Evolutionary conservation across 139 green algal species (phyloP).

Genomic region (Bryopsis sp.): DNA sequence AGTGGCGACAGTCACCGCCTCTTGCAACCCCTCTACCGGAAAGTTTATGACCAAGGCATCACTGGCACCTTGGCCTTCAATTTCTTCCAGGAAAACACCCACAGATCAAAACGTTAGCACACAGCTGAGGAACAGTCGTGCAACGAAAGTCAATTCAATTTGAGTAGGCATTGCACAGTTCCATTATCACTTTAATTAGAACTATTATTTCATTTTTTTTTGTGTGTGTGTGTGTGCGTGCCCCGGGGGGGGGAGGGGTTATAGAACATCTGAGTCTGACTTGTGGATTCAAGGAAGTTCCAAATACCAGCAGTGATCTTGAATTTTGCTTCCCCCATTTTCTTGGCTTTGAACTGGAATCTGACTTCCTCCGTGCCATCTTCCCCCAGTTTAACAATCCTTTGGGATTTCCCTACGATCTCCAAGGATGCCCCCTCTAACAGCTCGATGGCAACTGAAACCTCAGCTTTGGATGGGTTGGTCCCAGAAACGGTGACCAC

Average conservation of each 20-base stretch:
- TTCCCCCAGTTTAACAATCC: not conserved
- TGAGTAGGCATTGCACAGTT: too few species aligned
- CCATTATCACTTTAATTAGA: too few species aligned
- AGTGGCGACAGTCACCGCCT: constrained; percentile 19
- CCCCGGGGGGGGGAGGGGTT: too few species aligned
- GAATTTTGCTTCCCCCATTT: constrained; percentile 6
- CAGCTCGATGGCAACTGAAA: not conserved
- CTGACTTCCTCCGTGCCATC: constrained; percentile 8
- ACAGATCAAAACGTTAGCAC: too few species aligned
- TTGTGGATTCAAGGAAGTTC: too few species aligned
- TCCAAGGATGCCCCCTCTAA: not conserved
- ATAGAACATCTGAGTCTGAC: too few species aligned
- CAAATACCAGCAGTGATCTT: not conserved
- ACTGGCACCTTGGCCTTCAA: not conserved
- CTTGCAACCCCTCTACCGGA: constrained; percentile 19
- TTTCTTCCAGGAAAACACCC: too few species aligned
- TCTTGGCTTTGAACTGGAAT: not conserved
- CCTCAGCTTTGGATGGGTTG: not conserved
- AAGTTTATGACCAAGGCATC: constrained; percentile 10
- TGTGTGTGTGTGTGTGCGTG: too few species aligned
- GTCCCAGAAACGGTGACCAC: constrained; percentile 28
- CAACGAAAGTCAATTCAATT: too few species aligned
- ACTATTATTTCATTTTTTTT: too few species aligned
- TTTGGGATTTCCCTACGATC: too few species aligned
- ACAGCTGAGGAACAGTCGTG: too few species aligned